phyloP scores from a whole-genome alignment of 495 filamentous ascomycete genomes.

The Ramalina peruviana region DNA sequence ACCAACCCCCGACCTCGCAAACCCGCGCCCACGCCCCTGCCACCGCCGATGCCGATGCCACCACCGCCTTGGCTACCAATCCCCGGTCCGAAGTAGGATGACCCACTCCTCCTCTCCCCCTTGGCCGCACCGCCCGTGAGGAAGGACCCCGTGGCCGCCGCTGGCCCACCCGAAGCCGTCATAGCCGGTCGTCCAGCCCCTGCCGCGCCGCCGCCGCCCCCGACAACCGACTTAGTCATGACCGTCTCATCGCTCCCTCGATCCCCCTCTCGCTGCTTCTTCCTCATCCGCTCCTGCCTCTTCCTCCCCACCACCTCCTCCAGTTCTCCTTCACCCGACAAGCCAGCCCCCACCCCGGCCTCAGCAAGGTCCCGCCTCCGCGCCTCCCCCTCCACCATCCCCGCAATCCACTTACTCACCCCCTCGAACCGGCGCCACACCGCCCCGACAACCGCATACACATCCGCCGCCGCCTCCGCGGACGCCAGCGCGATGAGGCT shows the following conservation, averaged over 20 bases:
- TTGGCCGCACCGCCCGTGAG: constrained; percentile 35
- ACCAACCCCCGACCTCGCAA: constrained; percentile 64
- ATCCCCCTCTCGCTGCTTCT: background rate
- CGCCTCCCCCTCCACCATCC: constrained; percentile 55
- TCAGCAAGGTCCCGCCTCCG: background rate
- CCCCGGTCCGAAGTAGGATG: too few species aligned
- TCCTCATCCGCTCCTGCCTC: constrained; percentile 35
- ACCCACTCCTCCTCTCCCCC: too few species aligned
- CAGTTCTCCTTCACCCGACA: background rate
- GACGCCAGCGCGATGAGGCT: constrained; percentile 75
- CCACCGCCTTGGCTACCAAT: background rate
- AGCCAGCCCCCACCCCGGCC: background rate
- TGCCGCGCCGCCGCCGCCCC: too few species aligned
- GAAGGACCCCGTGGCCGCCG: constrained; percentile 22
- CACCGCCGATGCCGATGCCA: constrained; percentile 43
- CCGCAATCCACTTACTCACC: constrained; percentile 52
- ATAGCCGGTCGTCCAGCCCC: background rate
- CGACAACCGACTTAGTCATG: too few species aligned
- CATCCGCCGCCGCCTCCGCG: constrained; percentile 56
- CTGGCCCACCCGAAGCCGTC: background rate
- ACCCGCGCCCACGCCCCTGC: constrained; percentile 27
- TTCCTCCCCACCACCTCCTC: constrained; percentile 21
- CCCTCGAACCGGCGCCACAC: constrained; percentile 64
- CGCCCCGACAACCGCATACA: constrained; percentile 21
- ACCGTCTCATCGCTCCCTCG: too few species aligned